phyloP scores from a whole-genome alignment of 352 stramenopile species.

The Globisporangium spinosum region DNA sequence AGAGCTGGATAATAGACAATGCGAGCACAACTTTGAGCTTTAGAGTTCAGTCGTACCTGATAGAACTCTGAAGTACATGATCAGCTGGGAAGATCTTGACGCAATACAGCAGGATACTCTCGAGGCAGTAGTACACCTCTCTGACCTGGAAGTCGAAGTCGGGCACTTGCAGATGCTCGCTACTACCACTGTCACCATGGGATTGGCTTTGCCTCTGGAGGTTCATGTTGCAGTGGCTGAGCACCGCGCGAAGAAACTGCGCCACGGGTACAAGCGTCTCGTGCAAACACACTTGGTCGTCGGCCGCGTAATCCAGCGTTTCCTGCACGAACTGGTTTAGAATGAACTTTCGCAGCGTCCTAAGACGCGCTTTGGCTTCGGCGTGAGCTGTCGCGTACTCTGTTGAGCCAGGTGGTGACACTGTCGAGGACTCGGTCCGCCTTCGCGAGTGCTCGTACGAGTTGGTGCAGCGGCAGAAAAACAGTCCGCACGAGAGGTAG shows the following conservation, averaged over 20 bases:
- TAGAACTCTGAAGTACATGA: constrained; percentile 12
- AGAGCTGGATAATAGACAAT: background rate
- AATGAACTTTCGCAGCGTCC: constrained; percentile 55
- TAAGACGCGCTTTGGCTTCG: constrained; percentile 19
- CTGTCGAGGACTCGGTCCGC: background rate
- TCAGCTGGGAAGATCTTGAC: constrained; percentile 13
- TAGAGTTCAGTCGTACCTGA: constrained; percentile 11
- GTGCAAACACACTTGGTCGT: constrained; percentile 30
- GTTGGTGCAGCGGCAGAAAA: constrained; percentile 55
- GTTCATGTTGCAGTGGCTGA: constrained; percentile 67
- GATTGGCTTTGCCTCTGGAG: background rate
- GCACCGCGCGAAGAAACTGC: constrained; percentile 63
- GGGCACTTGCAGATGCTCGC: background rate
- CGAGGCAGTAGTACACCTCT: constrained; percentile 17
- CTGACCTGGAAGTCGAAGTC: constrained; percentile 26
- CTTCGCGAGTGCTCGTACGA: constrained; percentile 57
- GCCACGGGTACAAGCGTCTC: constrained; percentile 61
- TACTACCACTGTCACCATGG: background rate
- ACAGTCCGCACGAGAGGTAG: constrained; percentile 71
- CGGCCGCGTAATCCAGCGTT: constrained; percentile 30
- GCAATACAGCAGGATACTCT: constrained; percentile 16
- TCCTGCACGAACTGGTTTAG: constrained; percentile 54
- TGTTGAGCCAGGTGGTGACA: background rate
- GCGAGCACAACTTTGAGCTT: background rate
- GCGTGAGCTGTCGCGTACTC: background rate